phyloP scores from a whole-genome alignment of 2,329 filamentous ascomycete genomes.

The Diaporthe vexans region DNA sequence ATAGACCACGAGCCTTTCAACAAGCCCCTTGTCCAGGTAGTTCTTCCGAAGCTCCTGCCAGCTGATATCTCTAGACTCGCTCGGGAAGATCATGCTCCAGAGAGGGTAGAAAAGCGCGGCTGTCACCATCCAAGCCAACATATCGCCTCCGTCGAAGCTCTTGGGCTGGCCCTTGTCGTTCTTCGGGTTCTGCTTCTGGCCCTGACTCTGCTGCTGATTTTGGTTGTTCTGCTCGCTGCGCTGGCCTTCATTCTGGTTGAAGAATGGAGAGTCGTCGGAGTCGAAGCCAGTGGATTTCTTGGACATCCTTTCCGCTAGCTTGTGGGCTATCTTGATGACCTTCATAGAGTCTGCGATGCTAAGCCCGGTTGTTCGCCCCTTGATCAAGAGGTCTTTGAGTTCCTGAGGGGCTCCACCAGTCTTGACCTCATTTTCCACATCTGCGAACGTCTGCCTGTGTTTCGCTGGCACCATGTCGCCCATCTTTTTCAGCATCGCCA shows the following conservation, averaged over 20 bases:
- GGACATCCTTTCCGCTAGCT: constrained; percentile 63
- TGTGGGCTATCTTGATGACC: constrained; percentile 68
- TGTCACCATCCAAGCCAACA: constrained; percentile 64
- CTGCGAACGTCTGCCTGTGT: constrained; percentile 72
- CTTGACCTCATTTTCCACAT: constrained; percentile 74
- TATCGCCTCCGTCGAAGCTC: constrained; percentile 56
- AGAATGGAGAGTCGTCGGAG: constrained; percentile 46
- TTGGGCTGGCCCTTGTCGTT: constrained; percentile 41
- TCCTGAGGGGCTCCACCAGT: constrained; percentile 79
- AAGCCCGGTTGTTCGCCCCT: constrained; percentile 67
- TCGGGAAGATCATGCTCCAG: constrained; percentile 58
- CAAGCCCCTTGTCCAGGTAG: constrained; percentile 95
- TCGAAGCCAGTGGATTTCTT: constrained; percentile 43
- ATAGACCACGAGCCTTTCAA: constrained; percentile 91
- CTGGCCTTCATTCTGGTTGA: constrained; percentile 45
- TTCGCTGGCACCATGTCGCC: constrained; percentile 73
- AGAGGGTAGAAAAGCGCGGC: constrained; percentile 61
- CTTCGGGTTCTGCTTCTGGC: constrained; percentile 46
- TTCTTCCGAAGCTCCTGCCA: constrained; percentile 97
- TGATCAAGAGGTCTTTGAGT: constrained; percentile 69
- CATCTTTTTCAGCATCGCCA: constrained; percentile 69
- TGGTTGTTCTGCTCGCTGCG: constrained; percentile 43
- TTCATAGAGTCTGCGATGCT: constrained; percentile 68
- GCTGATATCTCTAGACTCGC: constrained; percentile 81
- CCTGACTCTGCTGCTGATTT: constrained; percentile 39